Base-by-base conservation (phyloP, 768 basidiomycete species). In the Tricholoma sp. region DNA sequence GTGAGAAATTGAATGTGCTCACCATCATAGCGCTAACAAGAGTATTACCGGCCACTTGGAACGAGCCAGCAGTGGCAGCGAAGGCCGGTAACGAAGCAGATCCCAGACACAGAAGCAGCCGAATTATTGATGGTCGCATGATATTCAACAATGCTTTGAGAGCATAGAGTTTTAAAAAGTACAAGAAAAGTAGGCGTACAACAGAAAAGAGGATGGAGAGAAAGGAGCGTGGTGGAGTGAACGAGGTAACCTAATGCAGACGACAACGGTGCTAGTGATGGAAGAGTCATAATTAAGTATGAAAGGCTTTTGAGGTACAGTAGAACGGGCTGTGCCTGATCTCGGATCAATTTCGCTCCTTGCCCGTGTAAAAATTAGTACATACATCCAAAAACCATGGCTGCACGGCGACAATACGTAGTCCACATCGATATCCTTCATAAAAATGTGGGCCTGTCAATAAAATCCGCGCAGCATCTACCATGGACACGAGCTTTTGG, bases 21-120 rank as follows among this genome's bases (percentile, higher is more conserved):
- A 74, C 74, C 74, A 76, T 76, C 74, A 76, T 74, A 4, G 72
- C 72, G 57, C 72, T 73, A 49, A 75, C 69, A 21, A 62, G 66
- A 5, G 72, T 74, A 54, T 70, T 59, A 5, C 74, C 74, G 41
- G 70, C 73, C 59, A 72, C 66, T 34, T 64, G 68, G 58, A 76
- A 72, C 50, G 74, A 66, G 50, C 74, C 74, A 31, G 71, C 24
- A 27, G 65, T 62, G 56, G 65, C 64, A 56, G 68, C 66, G 8
- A 67, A 61, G 56, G 61, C 57, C 14, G 67, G 64, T 19, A 59
- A 61, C 2, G 67, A 59, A 18, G 61, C 27, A 22, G 61, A 49
- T 39, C 67, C 67, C 10, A 71, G 63, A 65, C 70, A 61, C 34
- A 71, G 50, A 47, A 65, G 66, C 21, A 69, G 58, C 53, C 67